Percentiles rank a stretch among this genome's conserved stretches.
Evolutionary conservation across 371 early-diverging fungal species (phyloP).

Genomic region (Mortierella sp.): DNA sequence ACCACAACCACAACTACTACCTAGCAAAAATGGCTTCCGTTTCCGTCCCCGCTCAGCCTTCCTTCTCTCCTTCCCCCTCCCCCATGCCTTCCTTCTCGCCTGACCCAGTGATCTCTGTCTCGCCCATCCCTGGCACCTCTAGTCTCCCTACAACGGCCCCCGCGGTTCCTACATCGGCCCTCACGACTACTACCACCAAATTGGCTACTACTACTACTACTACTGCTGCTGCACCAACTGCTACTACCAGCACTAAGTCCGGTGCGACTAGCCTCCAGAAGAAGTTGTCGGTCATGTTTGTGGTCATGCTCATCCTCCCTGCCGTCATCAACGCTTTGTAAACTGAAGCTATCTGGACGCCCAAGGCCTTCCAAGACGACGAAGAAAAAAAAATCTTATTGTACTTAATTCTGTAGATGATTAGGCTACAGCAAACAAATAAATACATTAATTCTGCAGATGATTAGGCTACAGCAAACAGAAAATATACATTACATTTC

Average conservation of each 20-base stretch:
- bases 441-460: too few species aligned
- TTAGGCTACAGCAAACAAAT: too few species aligned
- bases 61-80: neutral
- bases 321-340: constrained; percentile 22
- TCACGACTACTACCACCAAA: too few species aligned
- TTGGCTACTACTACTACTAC: neutral
- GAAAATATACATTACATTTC: too few species aligned
- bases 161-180: neutral
- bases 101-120: neutral
- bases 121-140: neutral
- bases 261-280: constrained; percentile 21
- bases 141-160: neutral
- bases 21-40: neutral
- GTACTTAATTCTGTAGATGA: too few species aligned
- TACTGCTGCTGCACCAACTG: neutral
- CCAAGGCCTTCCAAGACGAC: too few species aligned
- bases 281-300: constrained; percentile 15
- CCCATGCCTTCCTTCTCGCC: too few species aligned
- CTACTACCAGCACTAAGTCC: constrained; percentile 12
- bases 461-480: too few species aligned
- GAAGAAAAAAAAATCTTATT: too few species aligned
- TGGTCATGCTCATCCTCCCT: constrained; percentile 16
- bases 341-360: neutral
- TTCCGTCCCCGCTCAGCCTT: neutral
- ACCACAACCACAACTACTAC: neutral